phyloP scores from a whole-genome alignment of 495 filamentous ascomycete genomes.

The Penicillium coffeae region DNA sequence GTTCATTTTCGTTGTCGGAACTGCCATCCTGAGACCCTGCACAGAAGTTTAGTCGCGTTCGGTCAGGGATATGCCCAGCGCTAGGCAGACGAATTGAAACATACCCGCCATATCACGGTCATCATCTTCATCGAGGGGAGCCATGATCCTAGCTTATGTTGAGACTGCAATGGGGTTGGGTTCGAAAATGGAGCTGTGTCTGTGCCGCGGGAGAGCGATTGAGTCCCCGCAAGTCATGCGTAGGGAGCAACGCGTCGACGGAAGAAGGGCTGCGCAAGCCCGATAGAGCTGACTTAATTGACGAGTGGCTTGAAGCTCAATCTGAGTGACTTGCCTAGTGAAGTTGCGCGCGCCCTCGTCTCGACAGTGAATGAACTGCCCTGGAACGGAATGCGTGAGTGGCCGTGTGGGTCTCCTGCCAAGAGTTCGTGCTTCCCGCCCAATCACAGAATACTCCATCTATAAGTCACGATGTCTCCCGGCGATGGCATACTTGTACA shows the following conservation, averaged over 20 bases:
- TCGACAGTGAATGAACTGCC: not conserved
- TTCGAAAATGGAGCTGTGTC: not conserved
- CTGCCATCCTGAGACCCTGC: slow-evolving; percentile 57
- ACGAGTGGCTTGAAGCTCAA: not conserved
- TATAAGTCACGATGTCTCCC: no score
- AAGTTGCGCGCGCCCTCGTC: not conserved
- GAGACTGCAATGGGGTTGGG: not conserved
- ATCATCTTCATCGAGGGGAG: slow-evolving; percentile 45
- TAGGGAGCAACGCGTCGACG: not conserved
- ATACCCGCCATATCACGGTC: slow-evolving; percentile 54
- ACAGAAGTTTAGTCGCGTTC: not conserved
- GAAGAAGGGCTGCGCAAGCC: not conserved
- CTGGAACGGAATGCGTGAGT: not conserved
- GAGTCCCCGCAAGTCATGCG: not conserved
- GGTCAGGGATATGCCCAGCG: not conserved
- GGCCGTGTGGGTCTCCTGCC: not conserved
- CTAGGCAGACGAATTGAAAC: slow-evolving; percentile 4
- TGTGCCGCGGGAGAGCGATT: not conserved
- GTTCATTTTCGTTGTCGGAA: slow-evolving; percentile 71
- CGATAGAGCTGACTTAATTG: not conserved
- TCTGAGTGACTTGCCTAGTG: not conserved
- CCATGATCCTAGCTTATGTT: slow-evolving; percentile 17
- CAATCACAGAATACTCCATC: no score
- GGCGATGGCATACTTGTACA: no score
- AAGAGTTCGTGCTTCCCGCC: no score